Percentiles rank a stretch among this genome's conserved stretches.
phyloP scores from a whole-genome alignment of 768 basidiomycete genomes.

The Sarcodon aspratus region DNA sequence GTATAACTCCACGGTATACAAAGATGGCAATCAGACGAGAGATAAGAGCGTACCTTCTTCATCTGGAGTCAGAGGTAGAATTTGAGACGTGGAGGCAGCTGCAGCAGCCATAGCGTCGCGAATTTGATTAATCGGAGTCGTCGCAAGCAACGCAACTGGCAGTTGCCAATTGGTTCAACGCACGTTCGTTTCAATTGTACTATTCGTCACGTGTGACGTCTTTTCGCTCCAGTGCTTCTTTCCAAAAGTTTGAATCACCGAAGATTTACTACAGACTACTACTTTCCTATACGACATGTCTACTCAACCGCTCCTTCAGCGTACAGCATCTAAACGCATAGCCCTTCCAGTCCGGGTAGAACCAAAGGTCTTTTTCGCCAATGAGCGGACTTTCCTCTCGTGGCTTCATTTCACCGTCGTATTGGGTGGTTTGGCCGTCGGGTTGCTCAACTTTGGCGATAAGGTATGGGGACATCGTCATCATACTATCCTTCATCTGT shows the following conservation, averaged over 20 bases:
- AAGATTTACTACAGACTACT: background rate
- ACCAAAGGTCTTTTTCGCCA: constrained; percentile 91
- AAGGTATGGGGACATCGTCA: constrained; percentile 38
- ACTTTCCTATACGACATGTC: constrained; percentile 52
- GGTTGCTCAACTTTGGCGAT: constrained; percentile 96
- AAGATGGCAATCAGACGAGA: background rate
- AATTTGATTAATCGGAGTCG: background rate
- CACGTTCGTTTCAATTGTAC: background rate
- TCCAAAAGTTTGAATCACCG: background rate
- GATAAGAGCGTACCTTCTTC: constrained; percentile 19
- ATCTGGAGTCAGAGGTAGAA: constrained; percentile 41
- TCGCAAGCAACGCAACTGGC: background rate
- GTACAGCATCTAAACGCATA: constrained; percentile 88
- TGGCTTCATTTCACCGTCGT: constrained; percentile 99
- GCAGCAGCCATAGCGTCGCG: too few species aligned
- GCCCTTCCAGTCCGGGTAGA: constrained; percentile 92
- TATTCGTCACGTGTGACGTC: background rate
- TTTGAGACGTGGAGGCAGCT: constrained; percentile 3
- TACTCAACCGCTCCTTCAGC: constrained; percentile 92
- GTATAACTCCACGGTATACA: background rate
- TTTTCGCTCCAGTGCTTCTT: background rate
- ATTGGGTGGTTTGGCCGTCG: constrained; percentile 91
- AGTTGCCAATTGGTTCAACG: background rate
- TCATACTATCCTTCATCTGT: background rate
- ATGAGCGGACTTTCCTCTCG: constrained; percentile 93